phyloP scores from a whole-genome alignment of 805 yeast genomes.

The Cyberlindnera veronae region DNA sequence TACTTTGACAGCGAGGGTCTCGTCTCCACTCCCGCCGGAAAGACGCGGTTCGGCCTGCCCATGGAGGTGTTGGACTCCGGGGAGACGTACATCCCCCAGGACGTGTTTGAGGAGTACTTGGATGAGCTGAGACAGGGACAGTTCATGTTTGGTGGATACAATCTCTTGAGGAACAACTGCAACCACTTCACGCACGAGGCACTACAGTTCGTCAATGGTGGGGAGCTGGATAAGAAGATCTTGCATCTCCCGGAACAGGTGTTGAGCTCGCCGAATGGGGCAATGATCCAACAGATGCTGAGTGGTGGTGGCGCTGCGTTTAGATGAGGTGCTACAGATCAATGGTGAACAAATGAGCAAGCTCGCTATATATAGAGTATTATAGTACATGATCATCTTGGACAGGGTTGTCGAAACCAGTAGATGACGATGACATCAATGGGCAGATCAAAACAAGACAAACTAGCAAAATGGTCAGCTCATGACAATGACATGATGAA shows the following conservation, averaged over 20 bases:
- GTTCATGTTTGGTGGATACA: constrained; percentile 41
- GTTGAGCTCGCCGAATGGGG: constrained; percentile 48
- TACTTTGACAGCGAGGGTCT: constrained; percentile 60
- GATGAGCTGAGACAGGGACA: constrained; percentile 44
- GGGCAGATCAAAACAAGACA: too few species aligned
- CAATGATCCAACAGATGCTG: constrained; percentile 38
- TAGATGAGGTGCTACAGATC: too few species aligned
- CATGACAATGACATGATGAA: too few species aligned
- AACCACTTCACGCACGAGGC: constrained; percentile 62
- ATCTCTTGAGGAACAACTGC: constrained; percentile 61
- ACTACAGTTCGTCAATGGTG: constrained; percentile 55
- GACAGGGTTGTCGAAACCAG: too few species aligned
- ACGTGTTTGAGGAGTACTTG: constrained; percentile 50
- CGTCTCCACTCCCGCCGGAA: constrained; percentile 42
- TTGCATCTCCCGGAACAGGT: constrained; percentile 50
- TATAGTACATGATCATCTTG: too few species aligned
- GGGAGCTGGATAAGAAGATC: constrained; percentile 51
- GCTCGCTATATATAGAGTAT: background rate
- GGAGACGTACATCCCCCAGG: constrained; percentile 46
- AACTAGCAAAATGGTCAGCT: too few species aligned
- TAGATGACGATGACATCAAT: too few species aligned
- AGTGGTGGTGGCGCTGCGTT: constrained; percentile 18
- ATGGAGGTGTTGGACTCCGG: constrained; percentile 52
- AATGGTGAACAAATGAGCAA: too few species aligned
- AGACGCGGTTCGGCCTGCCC: constrained; percentile 58